Conservation (phyloP, 257 asterid genomes). For the Nicotiana knightiana region DNA sequence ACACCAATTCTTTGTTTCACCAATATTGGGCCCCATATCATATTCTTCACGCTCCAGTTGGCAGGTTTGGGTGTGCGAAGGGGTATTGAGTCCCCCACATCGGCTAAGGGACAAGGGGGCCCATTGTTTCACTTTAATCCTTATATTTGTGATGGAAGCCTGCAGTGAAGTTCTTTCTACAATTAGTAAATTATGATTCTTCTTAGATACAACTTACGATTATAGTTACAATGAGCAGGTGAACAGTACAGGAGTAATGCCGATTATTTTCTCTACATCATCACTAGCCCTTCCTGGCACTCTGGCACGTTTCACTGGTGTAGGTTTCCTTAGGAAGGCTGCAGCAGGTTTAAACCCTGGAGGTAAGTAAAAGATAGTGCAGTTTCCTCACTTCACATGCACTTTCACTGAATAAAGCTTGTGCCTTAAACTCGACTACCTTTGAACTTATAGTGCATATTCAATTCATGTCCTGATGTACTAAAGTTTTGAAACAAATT, state of each 20-base stretch:
- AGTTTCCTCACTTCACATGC: not conserved
- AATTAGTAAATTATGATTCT: not conserved
- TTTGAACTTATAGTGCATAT: not conserved
- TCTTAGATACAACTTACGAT: not conserved
- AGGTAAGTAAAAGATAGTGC: constrained; percentile 41
- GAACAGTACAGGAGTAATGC: constrained; percentile 98
- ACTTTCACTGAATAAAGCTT: not conserved
- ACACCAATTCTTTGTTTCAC: too few relatives aligned
- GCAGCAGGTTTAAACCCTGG: constrained; percentile 87
- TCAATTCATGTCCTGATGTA: not conserved
- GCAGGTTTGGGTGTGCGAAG: too few relatives aligned
- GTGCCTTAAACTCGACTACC: not conserved
- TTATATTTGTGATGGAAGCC: not conserved
- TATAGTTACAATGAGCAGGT: constrained; percentile 45
- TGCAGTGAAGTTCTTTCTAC: not conserved
- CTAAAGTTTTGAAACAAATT: not conserved
- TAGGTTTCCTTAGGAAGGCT: constrained; percentile 62
- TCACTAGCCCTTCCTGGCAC: constrained; percentile 95
- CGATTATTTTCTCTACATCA: constrained; percentile 96
- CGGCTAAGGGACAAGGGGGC: not conserved
- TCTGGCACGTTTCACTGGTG: constrained; percentile 92
- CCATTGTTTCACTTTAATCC: not conserved
- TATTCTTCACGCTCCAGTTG: too few relatives aligned
- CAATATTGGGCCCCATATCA: too few relatives aligned
- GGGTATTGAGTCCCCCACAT: too few relatives aligned